Evolutionary conservation across 352 stramenopile species (phyloP), one percentile per base, ranked within the genome.

Genomic region (Pythium graminicola): DNA sequence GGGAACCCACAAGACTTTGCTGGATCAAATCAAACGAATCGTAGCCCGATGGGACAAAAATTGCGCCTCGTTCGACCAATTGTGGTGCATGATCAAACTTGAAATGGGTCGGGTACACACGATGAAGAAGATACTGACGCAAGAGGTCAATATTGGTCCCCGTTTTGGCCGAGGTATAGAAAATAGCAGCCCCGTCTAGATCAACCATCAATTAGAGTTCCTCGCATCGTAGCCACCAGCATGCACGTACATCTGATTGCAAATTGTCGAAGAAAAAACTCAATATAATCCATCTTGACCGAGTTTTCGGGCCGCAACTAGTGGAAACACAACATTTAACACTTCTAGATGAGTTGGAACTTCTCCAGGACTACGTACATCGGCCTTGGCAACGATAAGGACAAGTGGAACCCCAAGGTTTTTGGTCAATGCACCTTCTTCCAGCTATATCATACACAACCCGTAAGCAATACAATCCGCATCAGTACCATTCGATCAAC

Each of bases 201-300:
- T 1, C 35, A 20, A 24, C 2, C 29, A 38, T 7, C 16, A 4
- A 1, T 22, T 16, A 51, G 4, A 28, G 19, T n/a, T n/a, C n/a
- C n/a, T n/a, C n/a, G n/a, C n/a, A n/a, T n/a, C n/a, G n/a, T n/a
- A n/a, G n/a, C n/a, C n/a, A n/a, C n/a, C n/a, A n/a, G 40, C 40
- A 43, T 19, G 32, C 20, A 70, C 78, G 54, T 73, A 90, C 81
- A 89, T 60, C 72, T 72, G 62, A 93, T 81, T 9, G 77, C 78
- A 49, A 86, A 85, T 39, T 89, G 77, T 32, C 82, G 82, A 28
- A 93, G 65, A 5, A 70, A 80, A 48, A 78, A 91, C 64, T 93
- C 77, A 33, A 91, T 77, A 59, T 85, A 93, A 58, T 93, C 82
- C 72, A 89, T 86, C 56, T 91, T 88, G 17, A 89, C 59, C 6